Evolutionary conservation across 106 monocot genomes (phyloP), one percentile per base, ranked within the genome.

Genomic region (Hemerocallis citrina): DNA sequence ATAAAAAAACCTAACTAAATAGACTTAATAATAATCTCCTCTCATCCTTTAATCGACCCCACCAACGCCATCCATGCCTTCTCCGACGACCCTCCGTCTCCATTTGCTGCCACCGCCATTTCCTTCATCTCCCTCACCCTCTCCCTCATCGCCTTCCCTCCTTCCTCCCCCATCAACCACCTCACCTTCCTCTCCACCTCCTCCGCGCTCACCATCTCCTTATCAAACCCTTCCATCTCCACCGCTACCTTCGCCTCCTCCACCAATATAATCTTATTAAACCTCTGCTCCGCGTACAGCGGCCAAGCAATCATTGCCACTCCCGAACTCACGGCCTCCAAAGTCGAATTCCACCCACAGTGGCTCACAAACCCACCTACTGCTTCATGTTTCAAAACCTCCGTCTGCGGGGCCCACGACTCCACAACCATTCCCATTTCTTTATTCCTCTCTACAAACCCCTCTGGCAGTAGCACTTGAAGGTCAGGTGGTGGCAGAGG

Each of bases 291-390:
- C 7, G 81, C 81, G 63, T 81, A 86, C 30, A 81, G 43, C 1
- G 85, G 85, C 85, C 85, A 86, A 7, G 68, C 81, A 2, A 86
- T 39, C 70, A 86, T 71, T 13, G 77, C 70, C 28, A 86, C 81
- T 9, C 77, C 85, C 2, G 59, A 64, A 12, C 43, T 31, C 25
- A 86, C 58, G 30, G 70, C 81, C 62, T 85, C 85, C 62, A 80
- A 21, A 25, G 56, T 37, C 33, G 85, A 85, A 67, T 81, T 86
- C 85, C 85, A 86, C 6, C 85, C 85, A 10, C 77, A 77, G 63
- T 86, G 85, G 7, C 59, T 86, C 63, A 86, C 77, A 61, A 86
- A 86, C 1, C 77, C 77, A 1, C 85, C 85, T 8, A 81, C 56
- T 8, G 85, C 45, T 62, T 19, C 63, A 52, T 86, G 85, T 0